Percentiles rank a stretch among this genome's conserved stretches.
phyloP scores from a whole-genome alignment of 2,329 filamentous ascomycete genomes.

The Trichoderma cornu-damae region DNA sequence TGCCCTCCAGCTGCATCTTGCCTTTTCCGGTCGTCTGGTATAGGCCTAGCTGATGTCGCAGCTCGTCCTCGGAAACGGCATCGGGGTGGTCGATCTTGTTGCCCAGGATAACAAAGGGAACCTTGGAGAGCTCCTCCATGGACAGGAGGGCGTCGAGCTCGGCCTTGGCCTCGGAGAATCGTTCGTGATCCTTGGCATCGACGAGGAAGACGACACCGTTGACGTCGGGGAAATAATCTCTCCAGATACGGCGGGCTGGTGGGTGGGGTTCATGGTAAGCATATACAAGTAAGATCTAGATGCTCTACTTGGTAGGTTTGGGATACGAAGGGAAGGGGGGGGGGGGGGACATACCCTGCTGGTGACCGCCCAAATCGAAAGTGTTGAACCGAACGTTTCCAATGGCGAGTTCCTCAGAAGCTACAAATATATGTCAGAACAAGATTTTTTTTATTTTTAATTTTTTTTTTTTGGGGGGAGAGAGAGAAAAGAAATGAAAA shows the following conservation, averaged over 20 bases:
- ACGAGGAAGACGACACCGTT: conserved; percentile 97
- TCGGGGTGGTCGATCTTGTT: conserved; percentile 99
- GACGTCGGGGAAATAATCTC: conserved; percentile 95
- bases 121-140: conserved; percentile 95
- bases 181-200: conserved; percentile 95
- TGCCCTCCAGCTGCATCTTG: conserved; percentile 86
- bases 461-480: too few species aligned
- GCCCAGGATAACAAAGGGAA: conserved; percentile 90
- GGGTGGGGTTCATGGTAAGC: background rate
- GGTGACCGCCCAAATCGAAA: conserved; percentile 88
- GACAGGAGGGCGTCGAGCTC: conserved; percentile 92
- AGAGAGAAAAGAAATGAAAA: too few species aligned
- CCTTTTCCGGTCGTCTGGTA: conserved; percentile 97
- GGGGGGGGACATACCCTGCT: conserved; percentile 60
- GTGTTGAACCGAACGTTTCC: conserved; percentile 93
- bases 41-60: conserved; percentile 84
- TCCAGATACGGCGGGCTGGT: conserved; percentile 84
- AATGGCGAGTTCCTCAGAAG: conserved; percentile 87
- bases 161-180: conserved; percentile 88
- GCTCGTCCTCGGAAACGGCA: conserved; percentile 90
- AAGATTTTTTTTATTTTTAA: too few species aligned
- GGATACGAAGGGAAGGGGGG: background rate
- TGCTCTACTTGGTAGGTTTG: background rate
- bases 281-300: background rate
- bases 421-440: conserved; percentile 38